Percentiles rank a stretch among this genome's conserved stretches.
Evolutionary conservation across 73 alveolate genomes (phyloP).

Genomic region (Uronychia setigera): DNA sequence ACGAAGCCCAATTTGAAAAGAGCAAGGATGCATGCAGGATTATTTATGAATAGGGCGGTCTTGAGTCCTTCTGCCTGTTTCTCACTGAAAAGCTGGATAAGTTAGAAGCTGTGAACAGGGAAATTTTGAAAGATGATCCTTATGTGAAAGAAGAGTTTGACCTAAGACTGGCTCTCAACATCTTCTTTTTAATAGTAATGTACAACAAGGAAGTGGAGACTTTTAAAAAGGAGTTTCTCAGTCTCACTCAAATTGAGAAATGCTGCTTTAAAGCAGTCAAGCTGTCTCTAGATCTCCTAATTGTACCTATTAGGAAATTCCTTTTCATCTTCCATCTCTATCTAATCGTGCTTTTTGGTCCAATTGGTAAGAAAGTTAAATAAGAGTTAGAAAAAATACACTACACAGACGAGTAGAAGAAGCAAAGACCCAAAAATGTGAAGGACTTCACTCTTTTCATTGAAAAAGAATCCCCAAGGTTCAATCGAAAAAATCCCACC

Average conservation of each 20-base stretch:
- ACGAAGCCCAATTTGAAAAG: neutral
- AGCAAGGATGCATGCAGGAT: neutral
- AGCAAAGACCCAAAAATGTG: neutral
- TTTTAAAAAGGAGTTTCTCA: slow-evolving; percentile 21
- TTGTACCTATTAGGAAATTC: slow-evolving; percentile 70
- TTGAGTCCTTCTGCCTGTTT: neutral
- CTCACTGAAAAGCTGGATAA: neutral
- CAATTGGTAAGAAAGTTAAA: neutral
- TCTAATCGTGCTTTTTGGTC: slow-evolving; percentile 39
- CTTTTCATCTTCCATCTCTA: slow-evolving; percentile 52
- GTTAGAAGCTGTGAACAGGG: neutral
- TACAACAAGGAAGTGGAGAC: slow-evolving; percentile 11
- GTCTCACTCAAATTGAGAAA: slow-evolving; percentile 24
- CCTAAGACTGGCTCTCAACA: slow-evolving; percentile 10
- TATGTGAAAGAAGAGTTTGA: slow-evolving; percentile 7
- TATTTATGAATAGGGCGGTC: neutral
- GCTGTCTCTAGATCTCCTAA: slow-evolving; percentile 53
- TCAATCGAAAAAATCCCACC: slow-evolving; percentile 35
- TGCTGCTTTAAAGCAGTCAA: slow-evolving; percentile 59
- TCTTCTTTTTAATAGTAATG: slow-evolving; percentile 6
- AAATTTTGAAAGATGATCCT: neutral
- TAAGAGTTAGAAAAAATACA: too few species aligned
- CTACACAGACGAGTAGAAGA: slow-evolving; percentile 16
- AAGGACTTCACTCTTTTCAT: neutral
- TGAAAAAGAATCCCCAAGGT: slow-evolving; percentile 55